Percentiles rank a stretch among this genome's conserved stretches.
phyloP scores from a whole-genome alignment of 768 basidiomycete species.

The Agaricus subrufescens region DNA sequence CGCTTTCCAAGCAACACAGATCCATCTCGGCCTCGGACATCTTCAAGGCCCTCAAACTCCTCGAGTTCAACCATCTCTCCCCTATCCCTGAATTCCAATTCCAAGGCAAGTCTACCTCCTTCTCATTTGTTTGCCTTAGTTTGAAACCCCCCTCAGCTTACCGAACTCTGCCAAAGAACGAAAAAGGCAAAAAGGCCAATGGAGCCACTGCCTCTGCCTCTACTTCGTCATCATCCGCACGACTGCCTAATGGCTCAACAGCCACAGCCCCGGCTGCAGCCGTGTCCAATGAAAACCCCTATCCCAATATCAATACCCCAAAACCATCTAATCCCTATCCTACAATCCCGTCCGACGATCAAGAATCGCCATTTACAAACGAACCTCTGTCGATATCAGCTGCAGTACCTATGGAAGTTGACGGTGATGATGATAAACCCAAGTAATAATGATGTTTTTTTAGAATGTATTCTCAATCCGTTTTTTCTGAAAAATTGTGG shows the following conservation, averaged over 20 bases:
- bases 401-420: constrained; percentile 12
- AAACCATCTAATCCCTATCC: constrained; percentile 6
- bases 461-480: no score
- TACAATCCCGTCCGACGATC: background rate
- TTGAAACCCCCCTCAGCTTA: constrained; percentile 40
- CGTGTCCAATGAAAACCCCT: constrained; percentile 1
- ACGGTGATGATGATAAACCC: background rate
- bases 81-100: constrained; percentile 62
- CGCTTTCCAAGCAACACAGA: constrained; percentile 43
- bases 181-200: constrained; percentile 45
- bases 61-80: constrained; percentile 72
- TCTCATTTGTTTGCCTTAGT: background rate
- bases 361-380: constrained; percentile 3
- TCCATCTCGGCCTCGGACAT: constrained; percentile 89
- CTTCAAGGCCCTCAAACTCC: constrained; percentile 75
- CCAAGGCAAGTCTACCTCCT: constrained; percentile 39
- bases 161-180: constrained; percentile 57
- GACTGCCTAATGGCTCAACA: constrained; percentile 14
- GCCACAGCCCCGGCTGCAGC: constrained; percentile 4
- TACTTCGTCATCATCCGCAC: constrained; percentile 16
- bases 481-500: no score
- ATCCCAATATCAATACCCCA: background rate
- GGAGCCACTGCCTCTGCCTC: constrained; percentile 14
- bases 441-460: background rate
- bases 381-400: background rate